phyloP scores from a whole-genome alignment of 139 green algal species.

The Micractinium sp. region DNA sequence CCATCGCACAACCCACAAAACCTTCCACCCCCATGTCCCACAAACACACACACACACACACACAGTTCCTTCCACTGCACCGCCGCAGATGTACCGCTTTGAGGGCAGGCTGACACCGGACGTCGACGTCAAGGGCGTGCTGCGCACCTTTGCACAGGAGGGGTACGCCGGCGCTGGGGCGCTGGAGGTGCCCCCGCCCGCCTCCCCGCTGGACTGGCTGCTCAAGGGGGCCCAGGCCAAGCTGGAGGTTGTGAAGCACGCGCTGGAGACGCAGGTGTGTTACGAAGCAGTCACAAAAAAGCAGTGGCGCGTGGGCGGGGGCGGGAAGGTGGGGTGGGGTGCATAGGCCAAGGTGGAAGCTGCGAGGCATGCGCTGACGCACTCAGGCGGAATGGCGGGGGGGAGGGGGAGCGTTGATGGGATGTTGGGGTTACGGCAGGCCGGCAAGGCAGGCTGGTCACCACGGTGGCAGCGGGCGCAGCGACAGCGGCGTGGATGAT shows the following conservation, averaged over 20 bases:
- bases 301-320: no score
- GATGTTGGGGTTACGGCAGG: neutral
- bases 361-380: no score
- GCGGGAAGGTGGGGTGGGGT: no score
- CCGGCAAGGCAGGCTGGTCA: no score
- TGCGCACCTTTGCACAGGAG: neutral
- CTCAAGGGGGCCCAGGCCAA: neutral
- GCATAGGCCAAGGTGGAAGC: no score
- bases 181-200: constrained; percentile 13
- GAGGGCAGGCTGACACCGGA: neutral
- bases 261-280: constrained; percentile 10
- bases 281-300: no score
- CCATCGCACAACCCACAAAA: neutral
- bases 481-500: no score
- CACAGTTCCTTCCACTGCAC: neutral
- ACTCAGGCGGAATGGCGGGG: no score
- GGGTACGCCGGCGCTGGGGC: neutral
- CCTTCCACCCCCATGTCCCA: no score
- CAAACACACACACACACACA: no score
- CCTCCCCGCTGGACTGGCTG: constrained; percentile 16
- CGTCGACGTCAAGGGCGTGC: constrained; percentile 4
- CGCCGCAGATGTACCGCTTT: constrained; percentile 31
- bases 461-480: no score
- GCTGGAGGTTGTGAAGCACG: neutral
- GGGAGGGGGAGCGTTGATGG: neutral